These are phyloP conservation scores for sorghum (Sorghum bicolor) DNA, from an alignment of 176 grass and related monocot species.

Conservation along the genomic window Sorghum_bicolor_NCBIv3 NC_012871.2:33054501-33055000, in stretches of 20 bases:
- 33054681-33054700: not conserved
- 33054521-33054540: not conserved
- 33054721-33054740: not conserved
- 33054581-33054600: slow-evolving; percentile 9
- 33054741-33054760: not conserved
- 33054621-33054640: not conserved
- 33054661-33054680: not conserved
- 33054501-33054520: not conserved
- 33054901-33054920: not conserved
- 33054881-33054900: not conserved
- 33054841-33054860: not conserved
- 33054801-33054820: not conserved
- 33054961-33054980: not conserved
- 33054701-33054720: not conserved
- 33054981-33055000: not conserved
- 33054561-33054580: not conserved
- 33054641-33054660: not conserved
- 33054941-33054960: too few species aligned
- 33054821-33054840: not conserved
- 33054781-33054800: not conserved
- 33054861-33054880: not conserved
- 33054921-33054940: not conserved
- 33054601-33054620: not conserved
- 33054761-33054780: not conserved
- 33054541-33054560: not conserved